Conservation (phyloP, 768 basidiomycete genomes). For the Tylopilus plumbeoviolaceoides region DNA sequence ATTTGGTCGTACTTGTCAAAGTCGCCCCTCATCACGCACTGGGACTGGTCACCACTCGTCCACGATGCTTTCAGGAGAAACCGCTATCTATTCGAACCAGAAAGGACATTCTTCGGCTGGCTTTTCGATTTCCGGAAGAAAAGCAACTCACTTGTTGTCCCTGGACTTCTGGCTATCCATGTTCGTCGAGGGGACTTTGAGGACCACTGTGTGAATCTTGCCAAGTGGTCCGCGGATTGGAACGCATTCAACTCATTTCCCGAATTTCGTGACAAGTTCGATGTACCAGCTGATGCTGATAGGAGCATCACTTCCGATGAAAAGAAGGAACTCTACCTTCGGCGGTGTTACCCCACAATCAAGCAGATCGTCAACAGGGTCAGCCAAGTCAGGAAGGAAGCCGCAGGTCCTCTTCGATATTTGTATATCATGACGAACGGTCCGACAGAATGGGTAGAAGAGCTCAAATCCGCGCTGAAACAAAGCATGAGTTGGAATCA, state of each 20-base stretch:
- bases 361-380: conserved; percentile 41
- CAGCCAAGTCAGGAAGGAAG: conserved; percentile 28
- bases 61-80: conserved; percentile 31
- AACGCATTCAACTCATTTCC: conserved; percentile 46
- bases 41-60: conserved; percentile 38
- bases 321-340: conserved; percentile 25
- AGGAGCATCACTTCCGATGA: neutral
- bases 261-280: conserved; percentile 36
- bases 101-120: neutral
- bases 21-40: conserved; percentile 35
- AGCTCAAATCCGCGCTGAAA: conserved; percentile 35
- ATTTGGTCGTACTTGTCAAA: conserved; percentile 32
- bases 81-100: conserved; percentile 20
- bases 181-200: conserved; percentile 49
- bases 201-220: conserved; percentile 41
- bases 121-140: neutral
- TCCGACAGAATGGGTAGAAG: conserved; percentile 37
- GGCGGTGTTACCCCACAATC: conserved; percentile 42
- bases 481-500: conserved; percentile 35
- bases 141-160: conserved; percentile 18
- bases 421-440: conserved; percentile 52
- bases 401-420: conserved; percentile 26
- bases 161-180: conserved; percentile 48
- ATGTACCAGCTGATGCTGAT: conserved; percentile 16
- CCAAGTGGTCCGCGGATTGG: conserved; percentile 33